Evolutionary conservation across 176 grass and related monocot species (phyloP).

Genomic region (Ananas comosus): DNA sequence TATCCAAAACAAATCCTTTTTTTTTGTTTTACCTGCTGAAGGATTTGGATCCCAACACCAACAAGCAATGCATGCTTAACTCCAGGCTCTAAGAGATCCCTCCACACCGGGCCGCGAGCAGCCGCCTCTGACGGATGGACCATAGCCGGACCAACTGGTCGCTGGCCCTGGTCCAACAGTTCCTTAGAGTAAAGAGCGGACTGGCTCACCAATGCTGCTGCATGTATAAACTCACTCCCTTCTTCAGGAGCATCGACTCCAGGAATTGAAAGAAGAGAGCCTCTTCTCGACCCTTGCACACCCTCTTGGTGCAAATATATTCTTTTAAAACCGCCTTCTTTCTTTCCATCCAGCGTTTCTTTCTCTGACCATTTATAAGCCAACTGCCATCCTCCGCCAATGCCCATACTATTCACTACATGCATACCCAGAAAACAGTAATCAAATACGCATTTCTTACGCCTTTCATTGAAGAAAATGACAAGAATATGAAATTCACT

Average conservation of each 20-base stretch:
- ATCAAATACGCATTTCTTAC: too few relatives aligned
- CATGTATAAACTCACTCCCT: conserved; percentile 69
- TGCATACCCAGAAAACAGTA: conserved; percentile 25
- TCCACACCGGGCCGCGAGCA: conserved; percentile 55
- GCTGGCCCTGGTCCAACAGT: conserved; percentile 52
- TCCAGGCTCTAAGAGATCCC: conserved; percentile 77
- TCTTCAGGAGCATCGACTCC: conserved; percentile 53
- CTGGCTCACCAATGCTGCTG: conserved; percentile 90
- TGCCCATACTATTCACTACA: conserved; percentile 74
- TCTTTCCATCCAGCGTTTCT: conserved; percentile 63
- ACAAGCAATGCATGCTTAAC: conserved; percentile 76
- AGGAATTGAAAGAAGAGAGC: conserved; percentile 72
- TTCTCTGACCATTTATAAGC: conserved; percentile 96
- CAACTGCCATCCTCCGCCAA: conserved; percentile 96
- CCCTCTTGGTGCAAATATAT: conserved; percentile 97
- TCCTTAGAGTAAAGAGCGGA: conserved; percentile 79
- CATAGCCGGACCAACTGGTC: conserved; percentile 81
- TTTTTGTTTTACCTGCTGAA: conserved; percentile 61
- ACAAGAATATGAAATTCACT: too few relatives aligned
- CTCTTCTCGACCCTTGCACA: conserved; percentile 39
- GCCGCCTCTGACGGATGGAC: conserved; percentile 62
- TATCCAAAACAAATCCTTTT: conserved; percentile 7
- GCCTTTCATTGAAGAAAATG: too few relatives aligned
- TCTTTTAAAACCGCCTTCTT: conserved; percentile 79
- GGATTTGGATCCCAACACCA: conserved; percentile 80